Evolutionary conservation across 441 rosid genomes (phyloP).

Genomic region (Flueggea neowawraea): DNA sequence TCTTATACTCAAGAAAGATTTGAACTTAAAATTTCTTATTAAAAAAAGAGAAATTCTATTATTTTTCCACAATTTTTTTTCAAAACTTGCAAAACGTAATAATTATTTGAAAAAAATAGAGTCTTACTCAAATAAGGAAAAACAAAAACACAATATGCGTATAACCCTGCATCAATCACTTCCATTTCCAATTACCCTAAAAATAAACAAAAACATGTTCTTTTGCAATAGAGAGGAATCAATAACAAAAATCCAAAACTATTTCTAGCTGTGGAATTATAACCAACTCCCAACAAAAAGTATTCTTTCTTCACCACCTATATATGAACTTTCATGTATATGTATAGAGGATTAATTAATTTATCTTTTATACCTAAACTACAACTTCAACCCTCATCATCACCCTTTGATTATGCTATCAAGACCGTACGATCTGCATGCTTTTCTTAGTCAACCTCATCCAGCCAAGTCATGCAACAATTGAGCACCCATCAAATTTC

Average conservation of each 20-base stretch:
- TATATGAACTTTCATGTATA: constrained; percentile 20
- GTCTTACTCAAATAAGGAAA: constrained; percentile 14
- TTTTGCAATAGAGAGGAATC: constrained; percentile 7
- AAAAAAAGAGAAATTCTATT: too few species aligned
- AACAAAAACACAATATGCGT: constrained; percentile 14
- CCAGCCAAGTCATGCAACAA: constrained; percentile 91
- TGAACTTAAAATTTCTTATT: too few species aligned
- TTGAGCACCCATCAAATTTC: constrained; percentile 95
- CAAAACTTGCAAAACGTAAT: constrained; percentile 5
- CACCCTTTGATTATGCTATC: too few species aligned
- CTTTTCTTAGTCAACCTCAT: constrained; percentile 3
- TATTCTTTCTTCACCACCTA: constrained; percentile 11
- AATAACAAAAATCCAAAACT: constrained; percentile 16
- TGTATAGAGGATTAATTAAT: constrained; percentile 21
- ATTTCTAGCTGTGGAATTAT: constrained; percentile 17
- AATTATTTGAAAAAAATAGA: constrained; percentile 6
- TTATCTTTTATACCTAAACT: constrained; percentile 20
- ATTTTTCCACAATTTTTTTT: too few species aligned
- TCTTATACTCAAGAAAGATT: too few species aligned
- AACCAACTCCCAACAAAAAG: constrained; percentile 4
- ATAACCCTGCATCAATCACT: constrained; percentile 26
- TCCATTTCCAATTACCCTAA: constrained; percentile 22
- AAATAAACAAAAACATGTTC: constrained; percentile 7
- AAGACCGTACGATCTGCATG: too few species aligned
- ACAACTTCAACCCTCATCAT: constrained; percentile 18